Conservation (phyloP, 352 stramenopile species). For the Stramenopiles sp. region DNA sequence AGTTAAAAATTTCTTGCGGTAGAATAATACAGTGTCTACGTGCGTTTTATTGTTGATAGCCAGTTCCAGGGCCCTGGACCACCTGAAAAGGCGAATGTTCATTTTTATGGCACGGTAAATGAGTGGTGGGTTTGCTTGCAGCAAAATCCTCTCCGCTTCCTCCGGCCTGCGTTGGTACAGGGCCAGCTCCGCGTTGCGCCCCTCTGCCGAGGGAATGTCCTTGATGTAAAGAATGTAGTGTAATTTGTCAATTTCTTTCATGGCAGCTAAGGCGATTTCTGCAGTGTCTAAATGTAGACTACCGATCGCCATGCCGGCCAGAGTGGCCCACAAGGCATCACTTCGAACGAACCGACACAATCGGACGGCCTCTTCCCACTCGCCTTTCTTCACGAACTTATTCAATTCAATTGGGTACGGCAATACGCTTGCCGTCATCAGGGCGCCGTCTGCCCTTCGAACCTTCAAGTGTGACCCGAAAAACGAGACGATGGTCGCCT, state of each 20-base stretch:
- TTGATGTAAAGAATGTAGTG: constrained; percentile 72
- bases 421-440: constrained; percentile 47
- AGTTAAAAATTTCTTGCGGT: constrained; percentile 55
- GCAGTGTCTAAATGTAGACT: constrained; percentile 62
- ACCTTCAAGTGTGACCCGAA: constrained; percentile 56
- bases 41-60: constrained; percentile 67
- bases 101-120: constrained; percentile 78
- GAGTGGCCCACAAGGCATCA: constrained; percentile 59
- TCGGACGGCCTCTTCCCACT: constrained; percentile 71
- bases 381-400: constrained; percentile 43
- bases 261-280: constrained; percentile 64
- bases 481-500: constrained; percentile 59
- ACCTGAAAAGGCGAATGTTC: constrained; percentile 66
- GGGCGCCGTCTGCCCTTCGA: constrained; percentile 51
- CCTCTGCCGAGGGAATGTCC: constrained; percentile 48
- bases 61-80: constrained; percentile 57
- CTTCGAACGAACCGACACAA: constrained; percentile 71
- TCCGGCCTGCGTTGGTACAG: constrained; percentile 51
- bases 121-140: constrained; percentile 62
- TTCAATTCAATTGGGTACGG: constrained; percentile 59
- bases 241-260: constrained; percentile 73
- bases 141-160: constrained; percentile 66
- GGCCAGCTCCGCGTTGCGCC: constrained; percentile 33
- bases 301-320: constrained; percentile 65
- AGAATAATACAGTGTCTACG: constrained; percentile 64